These are phyloP conservation scores for Candida golubevii DNA, from an alignment of 805 yeast species.

Conservation along the genomic window DNA sequence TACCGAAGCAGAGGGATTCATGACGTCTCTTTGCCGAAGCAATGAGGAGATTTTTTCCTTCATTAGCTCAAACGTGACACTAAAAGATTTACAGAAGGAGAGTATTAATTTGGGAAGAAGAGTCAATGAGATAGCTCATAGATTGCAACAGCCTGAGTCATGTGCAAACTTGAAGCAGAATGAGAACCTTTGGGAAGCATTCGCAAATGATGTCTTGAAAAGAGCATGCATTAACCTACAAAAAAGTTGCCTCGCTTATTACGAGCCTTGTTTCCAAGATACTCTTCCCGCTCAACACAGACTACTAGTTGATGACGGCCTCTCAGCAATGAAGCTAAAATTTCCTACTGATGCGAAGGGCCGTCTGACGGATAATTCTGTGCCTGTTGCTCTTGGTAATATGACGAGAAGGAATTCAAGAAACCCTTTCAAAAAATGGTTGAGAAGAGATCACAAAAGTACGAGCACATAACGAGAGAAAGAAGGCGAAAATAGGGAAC, in stretches of 20 bases:
- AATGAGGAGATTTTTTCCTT: constrained; percentile 33
- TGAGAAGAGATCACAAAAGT: constrained; percentile 15
- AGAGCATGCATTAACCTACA: constrained; percentile 29
- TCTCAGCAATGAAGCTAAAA: constrained; percentile 28
- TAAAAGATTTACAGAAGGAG: constrained; percentile 40
- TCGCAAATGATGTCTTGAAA: constrained; percentile 27
- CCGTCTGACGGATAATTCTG: constrained; percentile 18
- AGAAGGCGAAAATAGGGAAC: too few species aligned
- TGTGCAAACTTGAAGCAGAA: constrained; percentile 26
- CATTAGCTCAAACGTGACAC: constrained; percentile 39
- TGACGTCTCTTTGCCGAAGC: constrained; percentile 37
- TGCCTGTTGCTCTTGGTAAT: constrained; percentile 23
- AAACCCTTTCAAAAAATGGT: constrained; percentile 41
- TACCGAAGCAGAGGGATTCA: constrained; percentile 54
- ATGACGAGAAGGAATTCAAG: constrained; percentile 22
- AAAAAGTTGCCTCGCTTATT: constrained; percentile 28
- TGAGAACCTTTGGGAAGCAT: constrained; percentile 32
- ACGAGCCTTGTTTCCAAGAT: constrained; percentile 24
- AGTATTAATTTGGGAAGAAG: constrained; percentile 30
- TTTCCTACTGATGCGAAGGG: constrained; percentile 21
- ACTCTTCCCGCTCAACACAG: constrained; percentile 22
- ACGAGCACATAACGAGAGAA: too few species aligned
- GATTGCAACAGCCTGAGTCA: constrained; percentile 30
- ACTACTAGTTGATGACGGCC: constrained; percentile 31
- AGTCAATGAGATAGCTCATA: constrained; percentile 26